These are phyloP conservation scores for Candida palmyrensis DNA, from an alignment of 805 yeast species.

Conservation along the genomic window DNA sequence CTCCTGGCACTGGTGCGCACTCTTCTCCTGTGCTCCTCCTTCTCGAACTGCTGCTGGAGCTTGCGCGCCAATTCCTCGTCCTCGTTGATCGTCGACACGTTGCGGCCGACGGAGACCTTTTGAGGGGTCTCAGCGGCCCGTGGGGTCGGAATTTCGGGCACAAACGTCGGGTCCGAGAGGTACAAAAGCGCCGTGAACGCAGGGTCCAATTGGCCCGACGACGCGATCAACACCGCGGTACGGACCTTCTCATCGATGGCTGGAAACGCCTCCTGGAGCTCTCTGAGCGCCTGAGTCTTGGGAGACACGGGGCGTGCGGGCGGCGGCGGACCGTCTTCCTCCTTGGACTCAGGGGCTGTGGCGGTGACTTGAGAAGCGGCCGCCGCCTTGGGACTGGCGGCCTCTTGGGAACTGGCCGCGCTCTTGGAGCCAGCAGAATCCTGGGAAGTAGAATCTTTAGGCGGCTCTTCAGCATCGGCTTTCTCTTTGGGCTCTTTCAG, in stretches of 20 bases:
- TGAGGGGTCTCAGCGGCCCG: conserved; percentile 2
- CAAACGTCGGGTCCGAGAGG: conserved; percentile 64
- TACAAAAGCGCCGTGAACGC: conserved; percentile 86
- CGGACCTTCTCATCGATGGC: conserved; percentile 62
- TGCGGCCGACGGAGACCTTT: background rate
- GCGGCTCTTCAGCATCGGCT: background rate
- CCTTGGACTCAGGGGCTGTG: conserved; percentile 5
- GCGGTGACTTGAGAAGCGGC: conserved; percentile 3
- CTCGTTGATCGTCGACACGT: conserved; percentile 23
- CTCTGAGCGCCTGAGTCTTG: conserved; percentile 45
- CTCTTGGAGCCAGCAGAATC: conserved; percentile 3
- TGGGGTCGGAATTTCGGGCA: conserved; percentile 44
- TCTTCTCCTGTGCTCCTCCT: conserved; percentile 34
- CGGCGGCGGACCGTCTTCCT: conserved; percentile 26
- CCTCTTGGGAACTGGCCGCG: conserved; percentile 2
- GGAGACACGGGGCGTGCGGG: conserved; percentile 62
- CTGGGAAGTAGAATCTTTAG: background rate
- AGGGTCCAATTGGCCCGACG: conserved; percentile 72
- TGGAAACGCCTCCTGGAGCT: conserved; percentile 85
- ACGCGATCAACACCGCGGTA: conserved; percentile 79
- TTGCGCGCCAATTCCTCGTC: conserved; percentile 83
- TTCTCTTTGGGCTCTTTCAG: background rate
- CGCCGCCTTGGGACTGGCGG: background rate
- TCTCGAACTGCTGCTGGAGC: conserved; percentile 62
- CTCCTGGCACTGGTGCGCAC: conserved; percentile 14